Base-by-base conservation (phyloP, 2,329 filamentous ascomycete genomes). In the Pseudogymnoascus verrucosus region DNA sequence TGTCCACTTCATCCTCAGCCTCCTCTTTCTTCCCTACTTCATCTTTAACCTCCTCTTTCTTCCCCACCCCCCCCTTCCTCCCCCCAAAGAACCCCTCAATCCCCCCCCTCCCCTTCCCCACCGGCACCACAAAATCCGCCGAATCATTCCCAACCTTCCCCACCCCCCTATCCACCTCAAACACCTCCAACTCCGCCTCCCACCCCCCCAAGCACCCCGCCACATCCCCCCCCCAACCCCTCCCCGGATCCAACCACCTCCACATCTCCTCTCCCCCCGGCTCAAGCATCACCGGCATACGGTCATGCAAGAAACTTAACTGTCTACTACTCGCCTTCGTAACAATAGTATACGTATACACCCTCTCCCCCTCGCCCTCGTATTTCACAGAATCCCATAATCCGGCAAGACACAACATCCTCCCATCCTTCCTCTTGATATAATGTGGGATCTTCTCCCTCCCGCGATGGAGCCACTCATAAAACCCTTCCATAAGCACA, bases 131-230 rank as follows among this genome's bases (percentile, higher is more conserved):
- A 71, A 97, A 96, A 0, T 82, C 83, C 0, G 91, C 86, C 19
- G 90, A 96, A 74, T 96, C 90, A 69, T 96, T 96, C 5, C 93
- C 93, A 0, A 96, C 93, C 76, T 96, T 98, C 0, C 93, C 93
- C 0, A 98, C 93, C 3, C 95, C 93, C 73, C 91, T 90, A 69
- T 82, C 86, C 1, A 99, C 95, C 0, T 89, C 87, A 72, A 96
- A 97, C 62, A 90, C 87, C 63, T 96, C 91, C 7, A 99, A 78
- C 63, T 90, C 88, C 4, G 90, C 90, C 4, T 84, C 76, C 68
- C 86, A 96, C 0, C 95, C 93, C 71, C 84, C 88, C n/a, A 98
- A 78, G 0, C 96, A 77, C 0, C 79, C 79, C 73, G 97, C 92
- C 28, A 98, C 78, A 63, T 95, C 89, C 61, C 80, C 81, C 2